phyloP scores from a whole-genome alignment of 1,284 basidiomycete species.

The Cryptococcus sp. region DNA sequence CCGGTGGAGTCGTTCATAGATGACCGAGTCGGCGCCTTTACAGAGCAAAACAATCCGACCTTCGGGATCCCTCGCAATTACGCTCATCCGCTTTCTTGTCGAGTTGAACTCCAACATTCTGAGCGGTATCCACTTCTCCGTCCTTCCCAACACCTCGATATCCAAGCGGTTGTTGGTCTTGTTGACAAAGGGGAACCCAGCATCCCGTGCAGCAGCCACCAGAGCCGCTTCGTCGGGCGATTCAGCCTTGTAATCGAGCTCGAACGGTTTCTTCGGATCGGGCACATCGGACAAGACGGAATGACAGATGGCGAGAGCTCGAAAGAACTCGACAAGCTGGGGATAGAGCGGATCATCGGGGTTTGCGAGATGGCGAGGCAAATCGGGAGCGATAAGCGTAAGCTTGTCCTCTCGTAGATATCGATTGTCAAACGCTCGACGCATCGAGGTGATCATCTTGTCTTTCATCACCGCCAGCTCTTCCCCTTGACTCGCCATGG shows the following conservation, averaged over 20 bases:
- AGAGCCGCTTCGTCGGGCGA: slow-evolving; percentile 85
- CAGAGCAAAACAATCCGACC: slow-evolving; percentile 78
- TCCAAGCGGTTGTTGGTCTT: slow-evolving; percentile 71
- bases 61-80: slow-evolving; percentile 75
- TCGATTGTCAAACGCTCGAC: slow-evolving; percentile 77
- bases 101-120: slow-evolving; percentile 89
- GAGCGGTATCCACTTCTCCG: slow-evolving; percentile 73
- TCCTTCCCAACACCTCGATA: slow-evolving; percentile 85
- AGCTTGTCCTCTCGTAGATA: slow-evolving; percentile 75
- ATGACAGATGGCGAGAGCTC: slow-evolving; percentile 83
- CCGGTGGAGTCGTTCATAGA: slow-evolving; percentile 72
- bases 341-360: slow-evolving; percentile 58
- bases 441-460: slow-evolving; percentile 72
- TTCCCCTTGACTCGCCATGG: slow-evolving; percentile 63
- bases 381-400: slow-evolving; percentile 79
- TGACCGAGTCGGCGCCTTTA: slow-evolving; percentile 95
- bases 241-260: slow-evolving; percentile 89
- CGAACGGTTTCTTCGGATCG: slow-evolving; percentile 60
- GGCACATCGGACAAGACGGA: slow-evolving; percentile 71
- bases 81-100: slow-evolving; percentile 89
- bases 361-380: slow-evolving; percentile 70
- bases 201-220: slow-evolving; percentile 84
- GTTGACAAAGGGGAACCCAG: slow-evolving; percentile 83
- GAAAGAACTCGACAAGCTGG: slow-evolving; percentile 76
- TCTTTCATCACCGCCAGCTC: slow-evolving; percentile 64